phyloP scores from a whole-genome alignment of 2,329 filamentous ascomycete genomes.

The Diaporthe humulicola region DNA sequence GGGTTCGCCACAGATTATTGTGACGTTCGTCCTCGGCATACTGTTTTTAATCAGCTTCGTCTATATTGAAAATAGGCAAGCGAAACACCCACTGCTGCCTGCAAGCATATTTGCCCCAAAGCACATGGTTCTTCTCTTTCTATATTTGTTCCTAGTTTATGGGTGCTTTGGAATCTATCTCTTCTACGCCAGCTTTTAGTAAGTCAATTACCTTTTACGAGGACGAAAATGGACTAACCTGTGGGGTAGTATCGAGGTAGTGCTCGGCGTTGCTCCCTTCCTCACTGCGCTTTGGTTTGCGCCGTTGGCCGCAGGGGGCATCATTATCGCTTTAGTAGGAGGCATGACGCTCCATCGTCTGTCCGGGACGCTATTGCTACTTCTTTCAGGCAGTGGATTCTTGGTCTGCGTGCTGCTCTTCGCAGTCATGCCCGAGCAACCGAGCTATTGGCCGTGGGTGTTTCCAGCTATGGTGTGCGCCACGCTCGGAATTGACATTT shows the following conservation, averaged over 20 bases:
- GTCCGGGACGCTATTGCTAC: conserved; percentile 61
- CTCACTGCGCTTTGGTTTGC: conserved; percentile 67
- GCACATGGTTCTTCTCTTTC: background rate
- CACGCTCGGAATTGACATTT: conserved; percentile 75
- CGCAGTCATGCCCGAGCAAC: conserved; percentile 65
- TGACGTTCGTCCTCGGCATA: conserved; percentile 66
- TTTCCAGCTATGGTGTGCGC: conserved; percentile 72
- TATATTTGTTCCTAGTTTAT: conserved; percentile 2
- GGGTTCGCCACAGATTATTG: conserved; percentile 75
- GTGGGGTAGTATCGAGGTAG: conserved; percentile 61
- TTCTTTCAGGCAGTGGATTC: conserved; percentile 63
- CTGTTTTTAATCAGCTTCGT: background rate
- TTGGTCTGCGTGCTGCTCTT: conserved; percentile 65
- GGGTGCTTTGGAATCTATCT: conserved; percentile 46
- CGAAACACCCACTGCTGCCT: background rate
- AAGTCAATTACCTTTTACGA: conserved; percentile 44
- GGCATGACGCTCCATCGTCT: conserved; percentile 65
- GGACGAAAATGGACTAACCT: conserved; percentile 43
- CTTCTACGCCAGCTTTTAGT: conserved; percentile 76
- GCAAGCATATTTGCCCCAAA: conserved; percentile 16
- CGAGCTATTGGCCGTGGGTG: conserved; percentile 73
- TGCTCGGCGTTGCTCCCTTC: conserved; percentile 62
- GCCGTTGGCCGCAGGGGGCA: conserved; percentile 68
- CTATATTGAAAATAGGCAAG: background rate
- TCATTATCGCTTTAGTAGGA: conserved; percentile 62